These are phyloP conservation scores for Clathrospora elynae DNA, from an alignment of 2,329 filamentous ascomycete species.

Conservation along the genomic window DNA sequence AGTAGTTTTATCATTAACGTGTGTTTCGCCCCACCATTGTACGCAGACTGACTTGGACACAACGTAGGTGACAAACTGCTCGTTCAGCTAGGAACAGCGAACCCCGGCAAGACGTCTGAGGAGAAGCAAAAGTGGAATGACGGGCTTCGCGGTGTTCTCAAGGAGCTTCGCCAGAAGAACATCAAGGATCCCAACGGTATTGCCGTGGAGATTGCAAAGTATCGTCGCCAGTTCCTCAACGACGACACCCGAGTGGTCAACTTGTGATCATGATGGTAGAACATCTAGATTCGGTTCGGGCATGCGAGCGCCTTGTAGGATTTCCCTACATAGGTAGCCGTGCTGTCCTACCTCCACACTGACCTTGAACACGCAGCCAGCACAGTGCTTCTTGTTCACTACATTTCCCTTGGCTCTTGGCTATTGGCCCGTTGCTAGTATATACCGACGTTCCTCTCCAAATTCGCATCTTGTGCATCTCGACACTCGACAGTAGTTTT, in stretches of 20 bases:
- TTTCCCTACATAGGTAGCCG: slow-evolving; percentile 5
- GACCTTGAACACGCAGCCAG: slow-evolving; percentile 13
- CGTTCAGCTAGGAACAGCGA: slow-evolving; percentile 70
- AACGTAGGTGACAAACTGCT: slow-evolving; percentile 73
- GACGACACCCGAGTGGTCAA: slow-evolving; percentile 49
- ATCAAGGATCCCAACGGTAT: slow-evolving; percentile 48
- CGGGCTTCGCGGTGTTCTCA: slow-evolving; percentile 46
- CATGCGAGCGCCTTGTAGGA: not conserved
- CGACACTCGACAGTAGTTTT: slow-evolving; percentile 11
- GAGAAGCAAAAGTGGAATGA: slow-evolving; percentile 59
- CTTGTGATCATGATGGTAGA: slow-evolving; percentile 25
- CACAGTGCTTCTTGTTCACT: slow-evolving; percentile 9
- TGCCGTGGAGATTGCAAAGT: slow-evolving; percentile 47
- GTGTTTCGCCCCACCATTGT: slow-evolving; percentile 40
- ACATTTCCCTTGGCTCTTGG: not conserved
- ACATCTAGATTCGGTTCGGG: not conserved
- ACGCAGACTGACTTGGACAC: slow-evolving; percentile 47
- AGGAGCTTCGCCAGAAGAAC: slow-evolving; percentile 44
- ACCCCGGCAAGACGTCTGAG: slow-evolving; percentile 64
- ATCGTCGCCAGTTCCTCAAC: slow-evolving; percentile 49
- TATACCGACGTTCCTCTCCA: slow-evolving; percentile 3
- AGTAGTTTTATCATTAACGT: slow-evolving; percentile 24
- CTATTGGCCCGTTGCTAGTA: not conserved
- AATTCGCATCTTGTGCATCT: slow-evolving; percentile 1
- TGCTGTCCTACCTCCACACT: slow-evolving; percentile 7